Evolutionary conservation across 257 asterid species (phyloP).

Genomic region (Capsicum pubescens): DNA sequence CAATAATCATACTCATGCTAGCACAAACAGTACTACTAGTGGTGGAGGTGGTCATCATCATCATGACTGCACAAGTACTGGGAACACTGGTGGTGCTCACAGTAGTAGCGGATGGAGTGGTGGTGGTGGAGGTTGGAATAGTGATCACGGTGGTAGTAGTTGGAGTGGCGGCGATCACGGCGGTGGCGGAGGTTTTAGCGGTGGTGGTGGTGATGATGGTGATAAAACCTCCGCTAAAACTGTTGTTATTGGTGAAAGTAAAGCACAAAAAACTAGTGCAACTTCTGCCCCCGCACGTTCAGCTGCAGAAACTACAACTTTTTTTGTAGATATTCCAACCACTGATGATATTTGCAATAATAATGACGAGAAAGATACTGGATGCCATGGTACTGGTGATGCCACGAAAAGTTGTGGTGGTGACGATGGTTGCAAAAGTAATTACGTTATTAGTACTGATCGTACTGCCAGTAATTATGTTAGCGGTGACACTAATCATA

Average conservation of each 20-base stretch:
- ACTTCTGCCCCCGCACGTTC: too few species aligned
- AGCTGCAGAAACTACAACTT: too few species aligned
- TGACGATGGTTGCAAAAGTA: neutral
- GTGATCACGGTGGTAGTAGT: neutral
- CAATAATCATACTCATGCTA: neutral
- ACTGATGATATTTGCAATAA: neutral
- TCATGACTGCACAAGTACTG: neutral
- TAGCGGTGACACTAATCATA: neutral
- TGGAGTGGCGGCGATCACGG: neutral
- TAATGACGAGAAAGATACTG: neutral
- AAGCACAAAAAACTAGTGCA: neutral
- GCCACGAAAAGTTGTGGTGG: neutral
- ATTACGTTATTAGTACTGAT: neutral
- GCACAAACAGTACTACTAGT: neutral
- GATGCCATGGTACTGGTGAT: neutral
- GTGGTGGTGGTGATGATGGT: neutral
- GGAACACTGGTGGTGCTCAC: neutral
- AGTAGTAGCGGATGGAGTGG: neutral
- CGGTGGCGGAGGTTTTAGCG: neutral
- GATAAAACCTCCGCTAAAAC: neutral
- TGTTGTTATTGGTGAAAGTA: neutral
- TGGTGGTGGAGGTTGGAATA: conserved; percentile 4
- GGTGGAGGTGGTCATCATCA: neutral
- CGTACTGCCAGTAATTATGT: neutral
- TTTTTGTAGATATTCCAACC: neutral